Base-by-base conservation (phyloP, 73 alveolate genomes). In the Tetrahymena elliotti region DNA sequence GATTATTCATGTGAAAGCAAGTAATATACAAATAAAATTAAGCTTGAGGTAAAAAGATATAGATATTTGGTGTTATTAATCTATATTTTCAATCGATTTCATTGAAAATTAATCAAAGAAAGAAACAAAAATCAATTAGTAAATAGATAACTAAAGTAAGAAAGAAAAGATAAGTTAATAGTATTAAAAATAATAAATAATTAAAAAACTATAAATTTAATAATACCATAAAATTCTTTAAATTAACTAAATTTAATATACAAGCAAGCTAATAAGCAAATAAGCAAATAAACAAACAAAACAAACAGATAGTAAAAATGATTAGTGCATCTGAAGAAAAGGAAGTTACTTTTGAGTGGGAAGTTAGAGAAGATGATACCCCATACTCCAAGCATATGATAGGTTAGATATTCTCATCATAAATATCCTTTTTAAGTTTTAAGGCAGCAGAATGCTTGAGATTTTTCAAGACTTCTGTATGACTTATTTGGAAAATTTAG, bases 261-360 rank as follows among this genome's bases (percentile, higher is more conserved):
- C 82, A 47, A 4, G 20, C 82, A 47, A 47, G 82, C 82, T 18
- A 47, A 47, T 47, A 47, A 47, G 20, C 6, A 68, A 68, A 68
- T 3, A 54, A 54, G 20, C 84, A 54, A 22, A 54, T 35, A 52
- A 52, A 18, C 5, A 52, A 9, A 22, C 83, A 52, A 52, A 52
- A 22, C 31, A 12, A 18, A 52, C 12, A 52, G 10, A 38, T 38
- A 38, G 15, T 68, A 18, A 68, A 31, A 35, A 68, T 68, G 88
- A 68, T 68, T 68, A 68, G 88, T 36, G 88, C 88, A 83, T 10
- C 38, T 83, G 83, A 83, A 40, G 93, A 84, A 36, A 84, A 35
- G 95, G 93, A 84, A 53, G 93, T 83, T 35, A 88, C 93, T 11
- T 94, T 84, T 35, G 96, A 94, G 33, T 94, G 96, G 96, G 96